Evolutionary conservation across 306 rosid genomes (phyloP).

Genomic region (Quercus bicolor): DNA sequence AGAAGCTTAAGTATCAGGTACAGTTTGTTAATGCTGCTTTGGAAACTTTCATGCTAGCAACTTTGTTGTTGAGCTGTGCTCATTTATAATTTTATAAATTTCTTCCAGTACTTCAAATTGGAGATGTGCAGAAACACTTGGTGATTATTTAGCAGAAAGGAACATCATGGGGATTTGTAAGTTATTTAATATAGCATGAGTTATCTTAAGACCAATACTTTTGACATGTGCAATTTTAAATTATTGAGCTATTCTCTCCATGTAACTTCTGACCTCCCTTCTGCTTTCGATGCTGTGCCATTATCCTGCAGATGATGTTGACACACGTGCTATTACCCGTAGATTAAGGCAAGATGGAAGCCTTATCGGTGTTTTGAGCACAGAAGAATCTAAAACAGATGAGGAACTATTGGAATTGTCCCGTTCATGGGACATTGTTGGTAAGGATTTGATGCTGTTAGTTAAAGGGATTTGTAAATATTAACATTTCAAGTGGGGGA

Average conservation of each 20-base stretch:
- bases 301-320: slow-evolving; percentile 80
- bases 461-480: slow-evolving; percentile 2
- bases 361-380: slow-evolving; percentile 89
- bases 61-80: slow-evolving; percentile 10
- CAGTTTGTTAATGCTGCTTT: slow-evolving; percentile 8
- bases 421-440: slow-evolving; percentile 90
- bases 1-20: slow-evolving; percentile 85
- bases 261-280: neutral
- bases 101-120: slow-evolving; percentile 83
- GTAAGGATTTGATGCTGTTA: slow-evolving; percentile 39
- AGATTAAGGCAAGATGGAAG: slow-evolving; percentile 93
- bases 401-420: slow-evolving; percentile 80
- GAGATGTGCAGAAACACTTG: slow-evolving; percentile 67
- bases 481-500: neutral
- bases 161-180: slow-evolving; percentile 97
- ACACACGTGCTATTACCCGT: slow-evolving; percentile 91
- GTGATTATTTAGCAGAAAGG: slow-evolving; percentile 74
- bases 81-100: slow-evolving; percentile 4
- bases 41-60: neutral
- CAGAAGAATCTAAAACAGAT: slow-evolving; percentile 72
- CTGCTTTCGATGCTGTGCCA: slow-evolving; percentile 13
- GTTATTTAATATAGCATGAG: slow-evolving; percentile 24
- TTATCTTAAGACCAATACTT: neutral
- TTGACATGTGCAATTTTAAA: neutral
- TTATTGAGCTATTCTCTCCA: neutral